Base-by-base conservation (phyloP, 257 asterid species). In the Jaltomata sinuosa region DNA sequence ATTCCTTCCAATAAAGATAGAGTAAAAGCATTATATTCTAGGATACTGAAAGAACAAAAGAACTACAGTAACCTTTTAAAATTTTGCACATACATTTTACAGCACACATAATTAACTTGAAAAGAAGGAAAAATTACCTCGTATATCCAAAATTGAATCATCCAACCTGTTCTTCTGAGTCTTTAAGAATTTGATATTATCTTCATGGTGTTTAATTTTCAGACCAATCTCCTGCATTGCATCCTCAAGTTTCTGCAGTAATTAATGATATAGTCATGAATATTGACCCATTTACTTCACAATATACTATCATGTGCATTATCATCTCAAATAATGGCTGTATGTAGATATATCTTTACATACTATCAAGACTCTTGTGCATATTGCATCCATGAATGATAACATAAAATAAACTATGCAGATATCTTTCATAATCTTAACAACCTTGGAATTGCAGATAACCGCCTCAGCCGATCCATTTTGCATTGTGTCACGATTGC, bases 131-230 rank as follows among this genome's bases (percentile, higher is more conserved):
- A 21, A n/a, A n/a, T n/a, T 86, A 94, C 98, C 94, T 88, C 88
- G 93, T 90, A 83, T 54, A 80, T 94, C 96, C 25, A 93, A 86
- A 86, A 93, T 91, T 79, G 91, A 85, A 40, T 88, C 93, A 47
- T 93, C 98, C 86, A 92, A 59, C 49, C 71, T 89, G 89, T 81
- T 89, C 49, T 34, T 85, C 82, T 84, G 88, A 65, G 80, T 61
- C 85, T 84, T 94, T 53, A 95, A 86, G 89, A 86, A 91, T 57
- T 21, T 87, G 88, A 92, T 27, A 86, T 87, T 91, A 52, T 86
- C 95, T 87, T 93, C 97, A 16, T 92, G 89, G 36, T 95, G 97
- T 88, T 92, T 94, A 16, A 95, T 86, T 82, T 85, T 90, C 42
- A 69, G 86, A 84, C 97, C 98, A 65, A 89, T 80, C 89, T 87